Base-by-base conservation (phyloP, 805 yeast genomes). In the Spathaspora passalidarum region DNA sequence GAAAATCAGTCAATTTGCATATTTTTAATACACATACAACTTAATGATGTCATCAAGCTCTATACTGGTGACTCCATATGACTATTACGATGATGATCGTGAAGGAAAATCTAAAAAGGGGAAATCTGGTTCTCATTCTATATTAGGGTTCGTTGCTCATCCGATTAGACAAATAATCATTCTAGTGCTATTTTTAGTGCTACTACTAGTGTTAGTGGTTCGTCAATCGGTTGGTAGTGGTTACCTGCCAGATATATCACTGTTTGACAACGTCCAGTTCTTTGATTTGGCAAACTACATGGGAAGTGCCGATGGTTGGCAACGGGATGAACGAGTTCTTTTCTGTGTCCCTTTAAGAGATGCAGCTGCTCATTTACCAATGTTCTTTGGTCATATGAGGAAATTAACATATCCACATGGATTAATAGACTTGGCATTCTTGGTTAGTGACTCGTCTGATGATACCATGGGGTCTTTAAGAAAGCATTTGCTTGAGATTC, bases 311-410 rank as follows among this genome's bases (percentile, higher is more conserved):
- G 77, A 81, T 44, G 97, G 97, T 6, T 86, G 94, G 94, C 86
- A 84, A 55, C 69, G 73, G 40, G 80, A 78, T 11, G 96, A 91
- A 60, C 74, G 96, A 41, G 84, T 90, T 17, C 69, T 90, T 48
- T 87, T 88, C 54, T 81, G 92, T 54, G 96, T 91, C 9, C 97
- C 97, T 5, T 73, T 90, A 54, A 80, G 97, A 69, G 97, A 91
- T 63, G 97, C 97, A 1, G 86, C 91, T 2, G 80, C 84, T 16
- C 97, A 89, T 71, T 72, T 90, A 62, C 92, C 94, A 36, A 83
- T 89, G 88, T 88, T 91, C 57, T 91, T 90, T 60, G 78, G 81
- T 25, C 95, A 90, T 65, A 75, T 91, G 84, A 72, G 68, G 45
- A 83, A 84, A 61, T 72, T 90, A 62, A 81, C 96, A 1, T 90